Base-by-base conservation (phyloP, 2,329 filamentous ascomycete genomes). In the Diplodia mutila region DNA sequence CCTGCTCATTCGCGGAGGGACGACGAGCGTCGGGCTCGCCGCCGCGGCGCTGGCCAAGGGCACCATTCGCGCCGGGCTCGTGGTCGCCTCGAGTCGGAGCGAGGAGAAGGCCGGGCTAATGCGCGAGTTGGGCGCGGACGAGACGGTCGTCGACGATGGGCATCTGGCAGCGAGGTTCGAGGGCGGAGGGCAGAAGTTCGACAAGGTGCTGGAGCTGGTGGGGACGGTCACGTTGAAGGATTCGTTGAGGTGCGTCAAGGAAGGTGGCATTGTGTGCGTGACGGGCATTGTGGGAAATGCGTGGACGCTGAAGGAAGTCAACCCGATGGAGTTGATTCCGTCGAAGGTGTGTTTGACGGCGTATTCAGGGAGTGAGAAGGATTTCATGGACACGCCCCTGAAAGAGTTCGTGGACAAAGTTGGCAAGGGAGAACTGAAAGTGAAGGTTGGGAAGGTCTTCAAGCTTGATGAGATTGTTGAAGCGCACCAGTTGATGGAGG, bases 1-100 rank as follows among this genome's bases (percentile, higher is more conserved):
- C 16, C 67, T 85, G 63, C 73, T 85, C n/a, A 76, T 85, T n/a
- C 75, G 83, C 5, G 83, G 84, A 1, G 83, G 82, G 0, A 85
- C 84, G 4, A 83, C 81, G 16, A 80, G 78, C 64, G 79, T 85
- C 14, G 83, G 83, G 4, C 73, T 84, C 18, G 81, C 82, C 16
- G 83, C 83, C 4, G 77, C 82, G 7, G 78, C 78, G 7, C 78
- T 85, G 66, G 82, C 82, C 25, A 81, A 79, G 68, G 75, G 73
- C 16, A 72, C 18, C 18, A 46, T 78, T 51, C 82, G 82, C 6
- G 77, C 49, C 7, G 29, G 74, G 8, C 73, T 71, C 67, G 80
- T 85, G 8, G 75, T 76, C 1, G 74, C 73, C 14, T 84, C 83
- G 48, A 84, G 79, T n/a, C 39, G 70, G 39, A 71, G 61, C 23